Evolutionary conservation across 495 filamentous ascomycete species (phyloP), one percentile per base, ranked within the genome.

Genomic region (Lasiosphaeria ovina): DNA sequence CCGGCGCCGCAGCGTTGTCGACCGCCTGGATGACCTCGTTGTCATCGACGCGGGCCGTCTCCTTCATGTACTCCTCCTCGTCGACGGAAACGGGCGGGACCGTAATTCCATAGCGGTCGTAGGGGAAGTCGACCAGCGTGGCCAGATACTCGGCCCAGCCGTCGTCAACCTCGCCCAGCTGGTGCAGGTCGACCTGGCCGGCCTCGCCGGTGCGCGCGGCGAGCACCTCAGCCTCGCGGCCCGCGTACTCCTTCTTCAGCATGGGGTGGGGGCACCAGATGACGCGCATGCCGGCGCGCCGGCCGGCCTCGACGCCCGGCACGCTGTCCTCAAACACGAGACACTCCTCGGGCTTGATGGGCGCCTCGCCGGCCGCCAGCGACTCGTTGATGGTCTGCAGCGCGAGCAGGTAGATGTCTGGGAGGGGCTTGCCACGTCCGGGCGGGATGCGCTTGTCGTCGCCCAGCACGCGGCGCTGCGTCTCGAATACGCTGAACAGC

Each of bases 311-410:
- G 0, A 97, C 91, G 0, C 94, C 94, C 0, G 91, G 90, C 3
- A 98, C 93, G 32, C 86, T 87, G 72, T 99, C 94, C 73, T 99
- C 94, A 68, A 99, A 97, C 0, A 99, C 94, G 8, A 99, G 78
- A 73, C 93, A 97, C 71, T 99, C 94, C 64, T 88, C 88, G 0
- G 92, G 90, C 51, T 65, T 78, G 47, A 99, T 87, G 62, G 88
- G 85, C 36, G 74, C 71, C 68, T 93, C 85, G 0, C 85, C 86
- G 47, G 80, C 75, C 1, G 83, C 72, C 11, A 94, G 69, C 7
- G 81, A 84, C 3, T 78, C 78, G 73, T 99, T 99, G 66, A 99
- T 88, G 1, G 85, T 89, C 74, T 90, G 78, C 51, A 99, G 75
- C 0, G 95, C 95, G 1, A 98, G 73, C 12, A 95, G 75, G 69